Evolutionary conservation across 345 rosid genomes (phyloP).

Genomic region (Populus ilicifolia): DNA sequence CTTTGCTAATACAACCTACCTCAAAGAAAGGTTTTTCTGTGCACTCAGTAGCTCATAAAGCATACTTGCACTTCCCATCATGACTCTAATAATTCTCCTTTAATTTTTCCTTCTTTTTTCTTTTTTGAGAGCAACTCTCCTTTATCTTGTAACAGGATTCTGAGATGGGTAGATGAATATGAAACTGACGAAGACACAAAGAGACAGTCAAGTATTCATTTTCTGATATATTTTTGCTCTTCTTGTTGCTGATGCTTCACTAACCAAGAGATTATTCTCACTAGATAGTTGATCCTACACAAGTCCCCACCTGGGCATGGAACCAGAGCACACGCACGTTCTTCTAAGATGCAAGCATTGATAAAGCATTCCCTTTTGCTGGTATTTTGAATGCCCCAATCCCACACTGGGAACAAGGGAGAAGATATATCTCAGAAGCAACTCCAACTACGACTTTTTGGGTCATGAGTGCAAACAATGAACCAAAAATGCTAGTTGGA

Average conservation of each 20-base stretch:
- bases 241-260: no score
- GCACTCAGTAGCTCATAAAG: background rate
- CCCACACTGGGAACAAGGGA: background rate
- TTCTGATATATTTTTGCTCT: conserved; percentile 27
- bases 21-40: conserved; percentile 63
- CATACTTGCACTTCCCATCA: background rate
- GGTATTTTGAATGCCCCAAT: background rate
- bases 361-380: background rate
- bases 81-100: background rate
- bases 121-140: background rate
- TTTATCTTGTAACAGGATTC: conserved; percentile 30
- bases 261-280: no score
- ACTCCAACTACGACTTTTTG: background rate
- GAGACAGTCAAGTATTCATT: conserved; percentile 46
- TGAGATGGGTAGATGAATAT: conserved; percentile 83
- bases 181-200: conserved; percentile 52
- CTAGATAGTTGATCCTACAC: background rate
- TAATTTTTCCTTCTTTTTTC: background rate
- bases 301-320: background rate
- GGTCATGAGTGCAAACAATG: background rate
- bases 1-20: conserved; percentile 78
- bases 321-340: background rate
- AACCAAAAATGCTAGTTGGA: background rate
- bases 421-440: background rate
- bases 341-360: background rate